Conservation (phyloP, 139 green algal genomes). For the Chlorella ohadii region DNA sequence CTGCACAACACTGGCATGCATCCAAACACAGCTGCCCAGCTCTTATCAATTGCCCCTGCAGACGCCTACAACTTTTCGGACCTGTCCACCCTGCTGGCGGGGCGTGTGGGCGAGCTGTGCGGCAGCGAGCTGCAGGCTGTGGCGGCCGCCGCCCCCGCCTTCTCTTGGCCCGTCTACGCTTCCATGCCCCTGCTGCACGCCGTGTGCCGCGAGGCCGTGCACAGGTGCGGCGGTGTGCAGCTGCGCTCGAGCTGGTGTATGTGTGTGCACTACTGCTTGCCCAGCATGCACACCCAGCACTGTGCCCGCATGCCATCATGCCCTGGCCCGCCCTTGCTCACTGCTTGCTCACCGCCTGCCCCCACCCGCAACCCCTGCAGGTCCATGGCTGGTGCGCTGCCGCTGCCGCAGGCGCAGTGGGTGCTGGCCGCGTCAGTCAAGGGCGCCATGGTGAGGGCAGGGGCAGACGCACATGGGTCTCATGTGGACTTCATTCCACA, state of each 20-base stretch:
- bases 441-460: not conserved
- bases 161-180: conserved; percentile 16
- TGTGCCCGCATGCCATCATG: no score
- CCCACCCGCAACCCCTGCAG: not conserved
- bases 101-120: not conserved
- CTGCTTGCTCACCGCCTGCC: no score
- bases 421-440: conserved; percentile 11
- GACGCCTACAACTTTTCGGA: conserved; percentile 22
- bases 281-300: no score
- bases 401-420: conserved; percentile 14
- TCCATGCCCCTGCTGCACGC: conserved; percentile 27
- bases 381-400: not conserved
- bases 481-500: no score
- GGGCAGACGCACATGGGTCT: no score
- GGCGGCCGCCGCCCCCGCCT: conserved; percentile 5
- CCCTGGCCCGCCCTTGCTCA: no score
- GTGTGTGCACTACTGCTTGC: no score
- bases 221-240: not conserved
- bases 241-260: not conserved
- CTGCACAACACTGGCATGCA: no score
- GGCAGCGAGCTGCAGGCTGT: conserved; percentile 13
- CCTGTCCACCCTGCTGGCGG: not conserved
- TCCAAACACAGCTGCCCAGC: not conserved
- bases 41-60: not conserved
- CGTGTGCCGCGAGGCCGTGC: conserved; percentile 9